These are phyloP conservation scores for Volvariella surrecta DNA, from an alignment of 1,284 basidiomycete species.

Conservation along the genomic window DNA sequence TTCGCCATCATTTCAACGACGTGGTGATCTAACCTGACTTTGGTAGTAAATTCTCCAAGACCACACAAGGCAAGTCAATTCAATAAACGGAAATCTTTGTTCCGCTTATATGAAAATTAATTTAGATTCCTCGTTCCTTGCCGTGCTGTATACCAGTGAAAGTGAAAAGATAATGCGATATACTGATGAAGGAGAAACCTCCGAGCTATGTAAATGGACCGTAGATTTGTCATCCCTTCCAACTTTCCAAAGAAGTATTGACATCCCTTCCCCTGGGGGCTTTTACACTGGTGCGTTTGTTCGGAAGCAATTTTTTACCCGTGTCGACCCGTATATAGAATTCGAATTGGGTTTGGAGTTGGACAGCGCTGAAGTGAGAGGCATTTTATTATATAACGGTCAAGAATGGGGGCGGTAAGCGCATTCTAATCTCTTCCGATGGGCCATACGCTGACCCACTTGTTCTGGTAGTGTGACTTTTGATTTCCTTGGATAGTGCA, in stretches of 20 bases:
- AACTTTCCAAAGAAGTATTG: slow-evolving; percentile 63
- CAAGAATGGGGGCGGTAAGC: slow-evolving; percentile 67
- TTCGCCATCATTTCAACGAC: neutral
- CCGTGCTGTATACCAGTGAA: slow-evolving; percentile 70
- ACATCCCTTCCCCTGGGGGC: slow-evolving; percentile 40
- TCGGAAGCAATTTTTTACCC: slow-evolving; percentile 7
- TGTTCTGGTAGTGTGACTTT: slow-evolving; percentile 38
- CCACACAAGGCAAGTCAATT: slow-evolving; percentile 40
- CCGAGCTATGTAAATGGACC: slow-evolving; percentile 78
- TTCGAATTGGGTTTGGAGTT: slow-evolving; percentile 76
- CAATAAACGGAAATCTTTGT: slow-evolving; percentile 1
- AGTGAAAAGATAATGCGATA: slow-evolving; percentile 68
- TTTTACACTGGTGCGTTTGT: slow-evolving; percentile 64
- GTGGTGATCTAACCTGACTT: slow-evolving; percentile 14
- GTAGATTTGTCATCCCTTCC: slow-evolving; percentile 72
- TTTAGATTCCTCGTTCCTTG: slow-evolving; percentile 67
- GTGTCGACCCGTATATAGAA: slow-evolving; percentile 31
- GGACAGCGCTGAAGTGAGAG: slow-evolving; percentile 76
- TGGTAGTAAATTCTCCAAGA: slow-evolving; percentile 66
- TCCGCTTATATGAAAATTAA: no score
- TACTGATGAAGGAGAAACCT: slow-evolving; percentile 71
- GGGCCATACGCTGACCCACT: slow-evolving; percentile 4
- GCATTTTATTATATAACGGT: slow-evolving; percentile 61
- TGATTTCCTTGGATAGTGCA: slow-evolving; percentile 42
- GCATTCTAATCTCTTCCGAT: slow-evolving; percentile 15